Conservation (phyloP, 352 stramenopile species). For the Pythium myriotylum region DNA sequence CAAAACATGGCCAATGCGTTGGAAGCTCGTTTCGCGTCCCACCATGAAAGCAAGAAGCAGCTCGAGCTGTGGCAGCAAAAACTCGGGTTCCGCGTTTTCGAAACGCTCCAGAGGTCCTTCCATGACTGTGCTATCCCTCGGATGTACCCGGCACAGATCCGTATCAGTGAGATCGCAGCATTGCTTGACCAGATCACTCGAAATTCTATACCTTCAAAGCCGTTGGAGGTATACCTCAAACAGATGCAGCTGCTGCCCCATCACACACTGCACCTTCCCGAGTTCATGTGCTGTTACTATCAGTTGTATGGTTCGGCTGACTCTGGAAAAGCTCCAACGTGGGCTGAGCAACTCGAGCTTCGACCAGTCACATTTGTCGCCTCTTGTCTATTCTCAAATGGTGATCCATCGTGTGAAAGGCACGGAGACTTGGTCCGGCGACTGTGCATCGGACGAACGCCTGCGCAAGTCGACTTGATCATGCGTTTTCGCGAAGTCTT, state of each 20-base stretch:
- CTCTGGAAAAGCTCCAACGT: constrained; percentile 17
- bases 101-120: constrained; percentile 60
- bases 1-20: constrained; percentile 50
- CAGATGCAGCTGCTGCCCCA: constrained; percentile 51
- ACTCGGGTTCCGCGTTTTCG: constrained; percentile 53
- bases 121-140: constrained; percentile 49
- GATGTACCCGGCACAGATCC: constrained; percentile 57
- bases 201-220: constrained; percentile 45
- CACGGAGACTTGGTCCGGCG: constrained; percentile 64
- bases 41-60: constrained; percentile 60
- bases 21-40: constrained; percentile 57
- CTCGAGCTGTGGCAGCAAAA: constrained; percentile 74
- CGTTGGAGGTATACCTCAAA: constrained; percentile 59
- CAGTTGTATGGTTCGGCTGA: constrained; percentile 57
- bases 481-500: constrained; percentile 67
- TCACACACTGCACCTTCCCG: constrained; percentile 51
- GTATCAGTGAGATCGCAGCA: constrained; percentile 36
- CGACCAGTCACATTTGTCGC: constrained; percentile 61
- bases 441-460: constrained; percentile 58
- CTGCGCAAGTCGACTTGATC: constrained; percentile 58
- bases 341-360: constrained; percentile 43
- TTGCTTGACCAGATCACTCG: constrained; percentile 52
- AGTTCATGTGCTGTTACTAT: constrained; percentile 75
- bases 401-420: constrained; percentile 44
- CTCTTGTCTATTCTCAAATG: constrained; percentile 69